These are phyloP conservation scores for Atalantia buxifolia DNA, from an alignment of 345 rosid species.

Conservation along the genomic window DNA sequence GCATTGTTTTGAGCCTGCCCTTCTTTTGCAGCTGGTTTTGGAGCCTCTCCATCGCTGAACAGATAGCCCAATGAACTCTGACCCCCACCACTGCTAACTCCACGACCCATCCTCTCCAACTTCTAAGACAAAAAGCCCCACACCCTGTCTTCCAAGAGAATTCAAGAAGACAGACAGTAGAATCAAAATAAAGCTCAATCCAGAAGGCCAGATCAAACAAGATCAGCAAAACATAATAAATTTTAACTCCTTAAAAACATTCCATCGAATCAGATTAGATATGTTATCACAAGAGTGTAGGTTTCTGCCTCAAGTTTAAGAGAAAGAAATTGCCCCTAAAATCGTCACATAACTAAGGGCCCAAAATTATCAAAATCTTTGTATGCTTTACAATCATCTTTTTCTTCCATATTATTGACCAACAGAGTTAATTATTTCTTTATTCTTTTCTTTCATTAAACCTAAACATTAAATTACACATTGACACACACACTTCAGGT, in stretches of 20 bases:
- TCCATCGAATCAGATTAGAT: background rate
- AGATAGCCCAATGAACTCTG: conserved; percentile 87
- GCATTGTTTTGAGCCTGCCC: conserved; percentile 21
- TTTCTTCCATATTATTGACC: background rate
- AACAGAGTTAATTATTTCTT: background rate
- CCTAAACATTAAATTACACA: background rate
- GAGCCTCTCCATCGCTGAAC: conserved; percentile 71
- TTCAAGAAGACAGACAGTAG: background rate
- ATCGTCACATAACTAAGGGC: background rate
- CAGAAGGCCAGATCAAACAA: background rate
- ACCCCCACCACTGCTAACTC: conserved; percentile 80
- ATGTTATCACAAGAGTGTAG: background rate
- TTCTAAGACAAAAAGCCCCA: background rate
- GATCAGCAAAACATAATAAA: background rate
- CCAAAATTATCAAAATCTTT: background rate
- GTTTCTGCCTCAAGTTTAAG: background rate
- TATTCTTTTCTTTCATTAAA: background rate
- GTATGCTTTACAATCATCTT: background rate
- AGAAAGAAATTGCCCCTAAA: background rate
- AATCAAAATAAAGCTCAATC: background rate
- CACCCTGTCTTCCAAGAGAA: background rate
- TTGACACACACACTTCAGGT: too few species aligned
- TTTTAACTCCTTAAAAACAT: too few species aligned
- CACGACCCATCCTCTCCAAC: conserved; percentile 59
- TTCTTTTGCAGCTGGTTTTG: conserved; percentile 49